Evolutionary conservation across 2,329 filamentous ascomycete genomes (phyloP), one percentile per base, ranked within the genome.

Genomic region (Trichoderma brevicompactum): DNA sequence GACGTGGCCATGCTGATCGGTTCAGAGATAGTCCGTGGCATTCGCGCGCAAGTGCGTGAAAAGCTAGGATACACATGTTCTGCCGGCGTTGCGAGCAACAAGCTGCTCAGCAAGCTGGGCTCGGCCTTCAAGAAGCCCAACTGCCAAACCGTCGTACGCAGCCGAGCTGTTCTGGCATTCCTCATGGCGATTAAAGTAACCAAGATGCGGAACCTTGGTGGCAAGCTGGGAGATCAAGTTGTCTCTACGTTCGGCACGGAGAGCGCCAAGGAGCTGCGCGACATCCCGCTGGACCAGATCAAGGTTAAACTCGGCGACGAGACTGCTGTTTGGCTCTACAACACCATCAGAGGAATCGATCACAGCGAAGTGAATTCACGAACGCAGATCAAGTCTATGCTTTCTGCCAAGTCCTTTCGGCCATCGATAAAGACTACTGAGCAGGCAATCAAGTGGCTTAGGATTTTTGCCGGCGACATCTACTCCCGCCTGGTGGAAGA

Each of bases 301-400:
- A 91, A 94, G 77, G 83, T 85, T 44, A 91, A 89, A 71, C 78
- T 98, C 17, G 92, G 92, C 3, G 90, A 94, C 60, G 92, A 96
- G 50, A 95, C 91, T 0, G 94, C 92, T 1, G 82, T 84, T 3
- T 97, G 94, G 93, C 82, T 98, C 10, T 90, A 96, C 78, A 87
- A 90, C 63, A 90, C 89, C 10, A 89, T 98, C 61, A 87, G 95
- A 10, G 95, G 95, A 1, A 87, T 94, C 67, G 95, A 99, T 75
- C 81, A 82, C 56, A 95, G 90, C 71, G 94, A 97, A 76, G 92
- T 99, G 69, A 97, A 92, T 73, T 86, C 92, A 34, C 85, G 94
- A 59, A 97, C 93, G 1, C 92, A 95, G 73, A 97, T 97, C 80
- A 97, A 98, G 76, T 95, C 91, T 15, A 98, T 99, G 94, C 82